Percentiles rank a stretch among this genome's conserved stretches.
phyloP scores from a whole-genome alignment of 2,329 filamentous ascomycete genomes.

The Colletotrichum trifolii region DNA sequence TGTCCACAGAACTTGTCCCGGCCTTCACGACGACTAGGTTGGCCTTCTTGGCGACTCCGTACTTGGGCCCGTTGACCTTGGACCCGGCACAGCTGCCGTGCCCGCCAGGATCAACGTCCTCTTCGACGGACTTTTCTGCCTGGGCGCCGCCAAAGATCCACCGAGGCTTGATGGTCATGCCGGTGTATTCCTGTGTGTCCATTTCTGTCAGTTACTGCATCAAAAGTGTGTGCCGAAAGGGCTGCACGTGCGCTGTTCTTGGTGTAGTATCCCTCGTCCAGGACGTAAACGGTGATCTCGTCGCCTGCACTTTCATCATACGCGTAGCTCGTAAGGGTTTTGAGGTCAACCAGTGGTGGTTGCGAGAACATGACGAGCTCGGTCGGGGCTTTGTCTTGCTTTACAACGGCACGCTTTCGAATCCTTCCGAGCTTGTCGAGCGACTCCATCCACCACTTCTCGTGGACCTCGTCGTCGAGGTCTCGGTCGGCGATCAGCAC shows the following conservation, averaged over 20 bases:
- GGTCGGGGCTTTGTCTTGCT: not conserved
- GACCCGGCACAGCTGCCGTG: conserved; percentile 6
- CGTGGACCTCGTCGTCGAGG: not conserved
- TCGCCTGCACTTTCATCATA: conserved; percentile 5
- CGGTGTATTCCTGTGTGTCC: not conserved
- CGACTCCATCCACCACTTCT: conserved; percentile 15
- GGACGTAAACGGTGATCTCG: not conserved
- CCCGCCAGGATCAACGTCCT: not conserved
- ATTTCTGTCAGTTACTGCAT: not conserved
- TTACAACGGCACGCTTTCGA: conserved; percentile 1
- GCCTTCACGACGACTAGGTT: conserved; percentile 2
- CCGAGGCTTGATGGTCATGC: conserved; percentile 4
- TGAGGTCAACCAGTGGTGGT: not conserved
- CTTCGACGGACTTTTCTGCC: not conserved
- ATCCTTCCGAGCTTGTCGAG: not conserved
- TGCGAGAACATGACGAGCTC: conserved; percentile 5
- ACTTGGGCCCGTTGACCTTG: conserved; percentile 8
- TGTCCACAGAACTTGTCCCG: not conserved
- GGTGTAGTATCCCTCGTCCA: conserved; percentile 2
- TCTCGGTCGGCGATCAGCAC: not conserved
- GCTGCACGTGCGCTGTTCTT: not conserved
- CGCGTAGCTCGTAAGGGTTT: not conserved
- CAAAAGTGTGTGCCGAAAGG: too few relatives aligned
- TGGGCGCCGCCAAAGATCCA: conserved; percentile 6
- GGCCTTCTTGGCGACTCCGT: not conserved